These are phyloP conservation scores for Leavenworthia alabamica DNA, from an alignment of 345 rosid species.

Conservation along the genomic window DNA sequence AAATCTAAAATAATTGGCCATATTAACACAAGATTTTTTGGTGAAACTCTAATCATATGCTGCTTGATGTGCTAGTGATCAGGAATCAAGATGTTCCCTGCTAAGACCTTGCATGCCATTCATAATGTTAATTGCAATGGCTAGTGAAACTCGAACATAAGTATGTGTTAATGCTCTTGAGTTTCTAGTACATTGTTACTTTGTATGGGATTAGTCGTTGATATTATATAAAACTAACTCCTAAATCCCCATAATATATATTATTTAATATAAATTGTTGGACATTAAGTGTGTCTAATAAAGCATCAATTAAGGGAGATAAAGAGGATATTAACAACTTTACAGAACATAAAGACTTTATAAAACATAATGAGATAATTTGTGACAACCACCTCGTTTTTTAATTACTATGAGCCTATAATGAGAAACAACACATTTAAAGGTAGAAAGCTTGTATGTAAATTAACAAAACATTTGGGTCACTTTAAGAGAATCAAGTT, in stretches of 20 bases:
- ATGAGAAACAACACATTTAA: slow-evolving; percentile 28
- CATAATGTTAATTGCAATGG: background rate
- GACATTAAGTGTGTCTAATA: slow-evolving; percentile 30
- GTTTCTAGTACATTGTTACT: slow-evolving; percentile 2
- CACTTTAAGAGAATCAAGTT: slow-evolving; percentile 18
- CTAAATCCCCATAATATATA: background rate
- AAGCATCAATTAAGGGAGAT: slow-evolving; percentile 22
- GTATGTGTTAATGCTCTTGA: background rate
- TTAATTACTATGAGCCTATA: slow-evolving; percentile 6
- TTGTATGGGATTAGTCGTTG: slow-evolving; percentile 11
- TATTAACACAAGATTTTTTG: no score
- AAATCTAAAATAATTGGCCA: no score
- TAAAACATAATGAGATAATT: slow-evolving; percentile 28
- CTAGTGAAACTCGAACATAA: background rate
- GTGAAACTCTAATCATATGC: no score
- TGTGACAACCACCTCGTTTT: slow-evolving; percentile 30
- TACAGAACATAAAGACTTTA: slow-evolving; percentile 30
- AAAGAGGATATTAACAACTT: slow-evolving; percentile 10
- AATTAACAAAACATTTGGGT: slow-evolving; percentile 20
- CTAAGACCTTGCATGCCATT: background rate
- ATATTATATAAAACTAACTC: background rate
- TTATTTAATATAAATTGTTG: background rate
- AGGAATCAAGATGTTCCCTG: no score
- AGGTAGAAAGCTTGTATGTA: slow-evolving; percentile 31
- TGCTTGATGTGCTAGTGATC: no score